Evolutionary conservation across 345 rosid genomes (phyloP), one percentile per base, ranked within the genome.

Genomic region (Moricandia moricandioides): DNA sequence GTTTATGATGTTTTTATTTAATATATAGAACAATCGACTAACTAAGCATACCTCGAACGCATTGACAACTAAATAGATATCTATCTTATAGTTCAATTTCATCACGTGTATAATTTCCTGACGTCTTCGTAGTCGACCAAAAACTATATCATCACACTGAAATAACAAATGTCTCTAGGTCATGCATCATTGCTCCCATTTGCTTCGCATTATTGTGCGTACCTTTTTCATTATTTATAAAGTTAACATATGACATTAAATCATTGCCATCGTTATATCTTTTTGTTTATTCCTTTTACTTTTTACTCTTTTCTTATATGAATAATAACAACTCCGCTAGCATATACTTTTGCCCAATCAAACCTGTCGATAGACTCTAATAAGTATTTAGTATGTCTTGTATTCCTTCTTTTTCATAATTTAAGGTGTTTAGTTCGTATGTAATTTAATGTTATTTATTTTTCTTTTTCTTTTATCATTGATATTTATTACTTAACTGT

Each of bases 141-240:
- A 69, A 56, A 21, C 24, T 21, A 21, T 21, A 21, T 5, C 27
- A 56, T 11, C n/a, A 55, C 60, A 33, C 33, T 34, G 27, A 54
- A 4, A 29, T 6, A 10, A 65, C 17, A 52, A 12, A 13, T 9
- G 18, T 33, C 0, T 33, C 0, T 68, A 68, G 17, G 71, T 34
- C 43, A 7, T 37, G 70, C 70, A 65, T 64, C 26, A 29, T 39
- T 62, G 33, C 55, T 26, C 54, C 49, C 17, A 27, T 72, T 49
- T 63, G 39, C 43, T 72, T 72, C 18, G 5, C 39, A 34, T 3
- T 51, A 14, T 35, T 62, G 3, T 39, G 26, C 29, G 30, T 13
- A 6, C 67, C 49, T 8, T 61, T 70, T 17, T 13, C 47, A 29
- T 3, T 39, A 37, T 39, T 14, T 12, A 8, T 4, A 35, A 56